Evolutionary conservation across 495 filamentous ascomycete genomes (phyloP).

Genomic region (Aspergillus avenaceus): DNA sequence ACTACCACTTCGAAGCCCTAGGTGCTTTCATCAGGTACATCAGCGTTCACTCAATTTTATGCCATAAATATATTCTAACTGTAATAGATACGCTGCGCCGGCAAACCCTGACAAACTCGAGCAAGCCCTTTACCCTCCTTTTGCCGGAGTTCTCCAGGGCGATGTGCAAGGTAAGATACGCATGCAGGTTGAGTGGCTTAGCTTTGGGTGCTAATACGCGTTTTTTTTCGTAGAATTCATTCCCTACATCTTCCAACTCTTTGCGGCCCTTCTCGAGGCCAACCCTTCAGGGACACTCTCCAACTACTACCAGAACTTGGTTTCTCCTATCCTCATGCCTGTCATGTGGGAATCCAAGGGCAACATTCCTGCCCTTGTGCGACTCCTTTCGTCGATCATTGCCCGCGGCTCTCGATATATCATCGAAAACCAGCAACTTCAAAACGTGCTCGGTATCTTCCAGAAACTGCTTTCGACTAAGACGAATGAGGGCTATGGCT

Average conservation of each 20-base stretch:
- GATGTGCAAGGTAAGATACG: constrained; percentile 65
- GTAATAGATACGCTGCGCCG: constrained; percentile 61
- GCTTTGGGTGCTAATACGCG: constrained; percentile 7
- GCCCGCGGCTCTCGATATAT: constrained; percentile 69
- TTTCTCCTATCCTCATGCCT: constrained; percentile 70
- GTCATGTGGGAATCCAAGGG: constrained; percentile 83
- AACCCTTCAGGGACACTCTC: constrained; percentile 71
- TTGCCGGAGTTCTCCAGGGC: constrained; percentile 67
- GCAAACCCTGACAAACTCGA: constrained; percentile 70
- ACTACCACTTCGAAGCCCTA: constrained; percentile 93
- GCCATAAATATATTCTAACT: constrained; percentile 7
- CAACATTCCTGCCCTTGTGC: constrained; percentile 85
- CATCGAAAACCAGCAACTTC: constrained; percentile 68
- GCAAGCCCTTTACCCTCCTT: constrained; percentile 68
- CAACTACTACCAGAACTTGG: constrained; percentile 69
- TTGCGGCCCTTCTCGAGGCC: constrained; percentile 80
- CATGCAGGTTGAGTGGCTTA: not conserved
- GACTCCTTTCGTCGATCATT: constrained; percentile 80
- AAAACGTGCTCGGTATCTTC: constrained; percentile 83
- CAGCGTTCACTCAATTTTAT: constrained; percentile 4
- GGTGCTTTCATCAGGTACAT: constrained; percentile 84
- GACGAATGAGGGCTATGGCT: constrained; percentile 72
- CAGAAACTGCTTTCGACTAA: constrained; percentile 76
- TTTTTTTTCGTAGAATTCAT: constrained; percentile 65
- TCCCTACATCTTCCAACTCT: constrained; percentile 94